Conservation (phyloP, 2,329 filamentous ascomycete species). For the Claviceps quebecensis region DNA sequence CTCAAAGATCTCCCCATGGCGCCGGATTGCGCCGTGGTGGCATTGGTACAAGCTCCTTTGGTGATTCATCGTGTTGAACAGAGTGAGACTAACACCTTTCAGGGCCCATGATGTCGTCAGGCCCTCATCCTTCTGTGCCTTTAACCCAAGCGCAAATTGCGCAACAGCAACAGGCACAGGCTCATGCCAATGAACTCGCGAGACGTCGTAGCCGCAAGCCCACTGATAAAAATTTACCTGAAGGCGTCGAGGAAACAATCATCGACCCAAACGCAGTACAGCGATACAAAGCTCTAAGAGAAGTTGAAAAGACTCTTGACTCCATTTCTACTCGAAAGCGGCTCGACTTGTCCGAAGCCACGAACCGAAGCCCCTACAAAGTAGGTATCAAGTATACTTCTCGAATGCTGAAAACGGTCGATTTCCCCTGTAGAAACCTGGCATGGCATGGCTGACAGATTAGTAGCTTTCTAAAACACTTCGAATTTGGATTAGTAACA, state of each 20-base stretch:
- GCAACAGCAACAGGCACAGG: slow-evolving; percentile 36
- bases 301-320: slow-evolving; percentile 78
- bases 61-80: slow-evolving; percentile 1
- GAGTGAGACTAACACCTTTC: slow-evolving; percentile 7
- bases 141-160: slow-evolving; percentile 40
- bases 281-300: slow-evolving; percentile 71
- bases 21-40: slow-evolving; percentile 36
- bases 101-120: slow-evolving; percentile 44
- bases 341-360: slow-evolving; percentile 49
- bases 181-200: slow-evolving; percentile 48
- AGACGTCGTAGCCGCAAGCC: slow-evolving; percentile 78
- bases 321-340: slow-evolving; percentile 89
- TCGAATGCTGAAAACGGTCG: background rate
- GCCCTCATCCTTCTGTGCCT: slow-evolving; percentile 35
- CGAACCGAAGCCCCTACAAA: slow-evolving; percentile 49
- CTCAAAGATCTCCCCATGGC: slow-evolving; percentile 34
- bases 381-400: slow-evolving; percentile 18
- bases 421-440: background rate
- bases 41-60: slow-evolving; percentile 28
- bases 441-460: slow-evolving; percentile 9
- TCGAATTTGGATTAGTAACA: slow-evolving; percentile 91
- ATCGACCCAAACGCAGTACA: slow-evolving; percentile 64
- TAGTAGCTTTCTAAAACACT: slow-evolving; percentile 62
- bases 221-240: slow-evolving; percentile 87
- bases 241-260: slow-evolving; percentile 70